phyloP scores from a whole-genome alignment of 2,329 filamentous ascomycete species.

The Ophiostoma himal-ulmi region DNA sequence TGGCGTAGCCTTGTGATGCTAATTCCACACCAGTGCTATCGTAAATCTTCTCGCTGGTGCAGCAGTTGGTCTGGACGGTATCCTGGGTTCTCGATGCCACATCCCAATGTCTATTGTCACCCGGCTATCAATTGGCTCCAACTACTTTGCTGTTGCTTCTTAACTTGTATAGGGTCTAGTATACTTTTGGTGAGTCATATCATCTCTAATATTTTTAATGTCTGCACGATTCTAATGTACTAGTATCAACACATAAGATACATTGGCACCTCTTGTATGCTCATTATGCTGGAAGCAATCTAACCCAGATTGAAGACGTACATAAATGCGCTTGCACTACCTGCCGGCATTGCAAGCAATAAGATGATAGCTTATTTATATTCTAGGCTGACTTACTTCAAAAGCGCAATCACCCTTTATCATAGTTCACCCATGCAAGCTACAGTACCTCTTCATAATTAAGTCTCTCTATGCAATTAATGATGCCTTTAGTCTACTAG shows the following conservation, averaged over 20 bases:
- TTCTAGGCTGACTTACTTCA: neutral
- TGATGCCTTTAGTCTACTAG: neutral
- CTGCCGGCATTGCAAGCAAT: neutral
- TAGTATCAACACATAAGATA: neutral
- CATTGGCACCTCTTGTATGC: neutral
- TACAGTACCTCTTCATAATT: neutral
- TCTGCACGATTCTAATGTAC: too few relatives aligned
- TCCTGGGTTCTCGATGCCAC: neutral
- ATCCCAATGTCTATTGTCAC: neutral
- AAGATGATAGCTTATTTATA: neutral
- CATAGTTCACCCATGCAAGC: neutral
- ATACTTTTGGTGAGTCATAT: neutral
- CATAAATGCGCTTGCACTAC: neutral
- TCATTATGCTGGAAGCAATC: neutral
- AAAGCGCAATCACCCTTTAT: neutral
- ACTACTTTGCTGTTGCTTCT: neutral
- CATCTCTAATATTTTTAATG: neutral
- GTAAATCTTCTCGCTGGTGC: neutral
- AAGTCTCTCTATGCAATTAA: neutral
- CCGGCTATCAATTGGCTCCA: neutral
- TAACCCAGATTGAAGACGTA: neutral
- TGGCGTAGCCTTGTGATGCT: too few relatives aligned
- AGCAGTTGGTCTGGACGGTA: neutral
- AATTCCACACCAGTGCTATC: neutral
- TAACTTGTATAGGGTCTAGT: neutral